A percentile compares a stretch with the other conserved stretches of the same genome.
phyloP scores from a whole-genome alignment of 441 rosid genomes.

The Daphne laureola region DNA sequence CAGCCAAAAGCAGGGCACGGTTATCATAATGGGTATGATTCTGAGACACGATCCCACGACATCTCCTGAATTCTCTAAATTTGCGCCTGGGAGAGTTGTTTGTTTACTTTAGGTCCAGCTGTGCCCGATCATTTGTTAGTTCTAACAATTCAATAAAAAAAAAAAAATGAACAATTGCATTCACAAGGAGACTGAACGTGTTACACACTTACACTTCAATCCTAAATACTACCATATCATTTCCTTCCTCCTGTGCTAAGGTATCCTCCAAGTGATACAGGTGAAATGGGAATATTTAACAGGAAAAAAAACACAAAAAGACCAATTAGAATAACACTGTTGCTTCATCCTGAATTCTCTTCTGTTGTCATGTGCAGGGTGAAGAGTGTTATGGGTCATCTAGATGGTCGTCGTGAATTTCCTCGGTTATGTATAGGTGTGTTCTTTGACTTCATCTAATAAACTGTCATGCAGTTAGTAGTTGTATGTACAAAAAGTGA shows the following conservation, averaged over 20 bases:
- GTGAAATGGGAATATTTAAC: no score
- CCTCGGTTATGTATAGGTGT: conserved; percentile 76
- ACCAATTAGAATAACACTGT: no score
- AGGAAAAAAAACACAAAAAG: no score
- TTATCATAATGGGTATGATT: conserved; percentile 76
- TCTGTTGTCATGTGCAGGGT: conserved; percentile 36
- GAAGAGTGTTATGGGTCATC: conserved; percentile 68
- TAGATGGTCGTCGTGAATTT: conserved; percentile 66
- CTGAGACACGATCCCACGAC: not conserved
- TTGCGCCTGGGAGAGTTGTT: not conserved
- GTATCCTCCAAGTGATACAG: no score
- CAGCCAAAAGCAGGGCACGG: conserved; percentile 95
- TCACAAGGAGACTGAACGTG: no score
- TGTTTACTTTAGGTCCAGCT: not conserved
- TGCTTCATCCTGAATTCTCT: no score
- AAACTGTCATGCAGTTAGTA: not conserved
- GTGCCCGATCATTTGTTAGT: not conserved
- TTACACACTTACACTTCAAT: no score
- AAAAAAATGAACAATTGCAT: no score
- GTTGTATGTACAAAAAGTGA: not conserved
- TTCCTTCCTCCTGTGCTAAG: no score
- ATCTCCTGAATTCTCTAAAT: not conserved
- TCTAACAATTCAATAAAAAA: no score
- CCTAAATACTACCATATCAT: no score
- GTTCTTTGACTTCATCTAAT: conserved; percentile 12